These are phyloP conservation scores for Pichia sp. DNA, from an alignment of 1,139 yeast genomes.

Conservation along the genomic window DNA sequence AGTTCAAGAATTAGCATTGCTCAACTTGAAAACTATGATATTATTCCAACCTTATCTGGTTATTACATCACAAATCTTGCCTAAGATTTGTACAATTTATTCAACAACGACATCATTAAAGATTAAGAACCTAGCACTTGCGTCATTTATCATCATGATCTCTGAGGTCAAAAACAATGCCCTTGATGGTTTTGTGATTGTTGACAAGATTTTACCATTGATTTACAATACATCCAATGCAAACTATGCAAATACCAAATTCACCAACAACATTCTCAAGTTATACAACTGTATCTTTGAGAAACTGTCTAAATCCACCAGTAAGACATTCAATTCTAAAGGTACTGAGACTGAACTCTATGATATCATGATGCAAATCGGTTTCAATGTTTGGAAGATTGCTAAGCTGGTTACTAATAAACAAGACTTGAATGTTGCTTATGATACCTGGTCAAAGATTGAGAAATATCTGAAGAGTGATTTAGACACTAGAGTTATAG, in stretches of 20 bases:
- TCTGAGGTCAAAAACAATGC: conserved; percentile 43
- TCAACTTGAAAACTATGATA: conserved; percentile 52
- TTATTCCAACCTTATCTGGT: conserved; percentile 72
- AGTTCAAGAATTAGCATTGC: conserved; percentile 43
- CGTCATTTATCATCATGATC: conserved; percentile 59
- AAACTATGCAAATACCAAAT: conserved; percentile 28
- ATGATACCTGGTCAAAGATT: conserved; percentile 15
- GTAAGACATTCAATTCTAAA: conserved; percentile 27
- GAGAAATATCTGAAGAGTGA: conserved; percentile 23
- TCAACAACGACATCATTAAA: conserved; percentile 80
- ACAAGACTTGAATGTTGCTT: conserved; percentile 18
- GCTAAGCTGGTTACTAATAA: conserved; percentile 19
- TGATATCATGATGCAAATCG: conserved; percentile 31
- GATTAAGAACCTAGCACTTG: conserved; percentile 71
- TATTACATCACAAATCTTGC: conserved; percentile 71
- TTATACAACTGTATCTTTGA: conserved; percentile 30
- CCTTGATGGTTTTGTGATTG: conserved; percentile 69
- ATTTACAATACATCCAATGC: conserved; percentile 38
- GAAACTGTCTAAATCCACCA: conserved; percentile 23
- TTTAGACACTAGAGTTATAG: conserved; percentile 1
- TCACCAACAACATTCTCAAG: conserved; percentile 28
- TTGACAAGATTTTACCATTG: conserved; percentile 77
- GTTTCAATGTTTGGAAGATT: conserved; percentile 34
- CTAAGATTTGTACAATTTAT: conserved; percentile 68
- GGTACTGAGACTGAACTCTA: conserved; percentile 26